Evolutionary conservation across 106 monocot genomes (phyloP).

Genomic region (Xerophyta viscosa): DNA sequence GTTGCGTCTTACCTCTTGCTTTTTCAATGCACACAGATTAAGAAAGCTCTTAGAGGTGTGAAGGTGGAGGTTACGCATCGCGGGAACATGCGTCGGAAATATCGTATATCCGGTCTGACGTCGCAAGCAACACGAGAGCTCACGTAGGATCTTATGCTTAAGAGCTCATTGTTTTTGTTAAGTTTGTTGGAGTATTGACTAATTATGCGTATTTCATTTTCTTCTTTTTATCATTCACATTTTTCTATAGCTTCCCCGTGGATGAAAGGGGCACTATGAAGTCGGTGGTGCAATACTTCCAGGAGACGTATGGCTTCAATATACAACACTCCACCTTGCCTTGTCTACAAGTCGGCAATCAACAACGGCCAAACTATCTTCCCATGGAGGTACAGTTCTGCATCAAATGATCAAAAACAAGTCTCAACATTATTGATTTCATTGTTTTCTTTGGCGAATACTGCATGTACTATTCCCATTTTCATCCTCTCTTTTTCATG

Average conservation of each 20-base stretch:
- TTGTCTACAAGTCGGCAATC: constrained; percentile 92
- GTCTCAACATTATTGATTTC: neutral
- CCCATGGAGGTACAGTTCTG: constrained; percentile 73
- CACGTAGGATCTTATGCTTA: constrained; percentile 30
- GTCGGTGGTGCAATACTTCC: constrained; percentile 78
- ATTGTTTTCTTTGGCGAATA: no score
- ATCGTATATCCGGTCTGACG: constrained; percentile 76
- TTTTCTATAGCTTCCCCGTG: constrained; percentile 53
- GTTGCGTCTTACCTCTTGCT: no score
- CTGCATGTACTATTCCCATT: no score
- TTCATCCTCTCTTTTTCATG: no score
- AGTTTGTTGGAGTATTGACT: neutral
- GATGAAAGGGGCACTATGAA: constrained; percentile 80
- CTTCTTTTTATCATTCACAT: neutral
- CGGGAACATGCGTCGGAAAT: constrained; percentile 75
- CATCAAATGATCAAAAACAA: neutral
- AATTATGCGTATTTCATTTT: neutral
- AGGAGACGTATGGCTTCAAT: constrained; percentile 72
- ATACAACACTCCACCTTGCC: constrained; percentile 72
- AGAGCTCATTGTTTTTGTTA: no score
- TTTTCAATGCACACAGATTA: constrained; percentile 39
- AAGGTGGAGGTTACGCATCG: constrained; percentile 83
- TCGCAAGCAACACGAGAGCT: constrained; percentile 74
- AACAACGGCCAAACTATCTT: constrained; percentile 89
- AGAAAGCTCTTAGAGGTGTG: constrained; percentile 79